Percentiles rank a stretch among this genome's conserved stretches.
Evolutionary conservation across 805 yeast genomes (phyloP).

Genomic region (Candida ovalis): DNA sequence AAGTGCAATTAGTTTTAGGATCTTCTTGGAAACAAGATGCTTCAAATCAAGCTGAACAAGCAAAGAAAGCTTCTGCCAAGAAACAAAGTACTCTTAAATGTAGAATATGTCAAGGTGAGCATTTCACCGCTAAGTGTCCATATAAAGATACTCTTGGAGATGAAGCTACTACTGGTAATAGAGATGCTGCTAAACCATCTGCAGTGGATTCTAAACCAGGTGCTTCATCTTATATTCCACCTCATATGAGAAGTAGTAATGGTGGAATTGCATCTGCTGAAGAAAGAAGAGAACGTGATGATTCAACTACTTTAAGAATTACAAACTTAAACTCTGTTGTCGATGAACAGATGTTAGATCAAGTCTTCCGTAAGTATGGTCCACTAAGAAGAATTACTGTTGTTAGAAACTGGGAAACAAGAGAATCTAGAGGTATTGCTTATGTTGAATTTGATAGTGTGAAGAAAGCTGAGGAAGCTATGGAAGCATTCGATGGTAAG

Average conservation of each 20-base stretch:
- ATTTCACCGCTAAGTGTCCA: slow-evolving; percentile 94
- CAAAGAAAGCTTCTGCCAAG: slow-evolving; percentile 41
- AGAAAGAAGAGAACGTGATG: slow-evolving; percentile 59
- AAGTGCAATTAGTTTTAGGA: slow-evolving; percentile 69
- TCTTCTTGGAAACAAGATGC: slow-evolving; percentile 75
- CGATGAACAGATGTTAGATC: slow-evolving; percentile 72
- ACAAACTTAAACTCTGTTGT: slow-evolving; percentile 86
- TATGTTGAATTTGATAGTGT: slow-evolving; percentile 78
- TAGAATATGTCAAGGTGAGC: slow-evolving; percentile 92
- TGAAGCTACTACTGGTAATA: slow-evolving; percentile 21
- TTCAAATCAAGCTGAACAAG: slow-evolving; percentile 60
- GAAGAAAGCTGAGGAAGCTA: slow-evolving; percentile 69
- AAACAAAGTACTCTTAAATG: slow-evolving; percentile 60
- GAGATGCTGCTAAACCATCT: slow-evolving; percentile 14
- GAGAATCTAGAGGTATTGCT: slow-evolving; percentile 93
- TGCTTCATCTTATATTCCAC: slow-evolving; percentile 55
- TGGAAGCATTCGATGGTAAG: slow-evolving; percentile 75
- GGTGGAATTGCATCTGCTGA: slow-evolving; percentile 19
- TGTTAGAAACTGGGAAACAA: slow-evolving; percentile 89
- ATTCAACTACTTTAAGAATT: slow-evolving; percentile 80
- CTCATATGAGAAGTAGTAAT: slow-evolving; percentile 43
- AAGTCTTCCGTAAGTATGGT: slow-evolving; percentile 62
- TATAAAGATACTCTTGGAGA: slow-evolving; percentile 81
- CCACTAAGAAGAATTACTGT: slow-evolving; percentile 71
- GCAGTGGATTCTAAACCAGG: slow-evolving; percentile 5